phyloP scores from a whole-genome alignment of 169 alveolate species.

The Plasmodium coatneyi region DNA sequence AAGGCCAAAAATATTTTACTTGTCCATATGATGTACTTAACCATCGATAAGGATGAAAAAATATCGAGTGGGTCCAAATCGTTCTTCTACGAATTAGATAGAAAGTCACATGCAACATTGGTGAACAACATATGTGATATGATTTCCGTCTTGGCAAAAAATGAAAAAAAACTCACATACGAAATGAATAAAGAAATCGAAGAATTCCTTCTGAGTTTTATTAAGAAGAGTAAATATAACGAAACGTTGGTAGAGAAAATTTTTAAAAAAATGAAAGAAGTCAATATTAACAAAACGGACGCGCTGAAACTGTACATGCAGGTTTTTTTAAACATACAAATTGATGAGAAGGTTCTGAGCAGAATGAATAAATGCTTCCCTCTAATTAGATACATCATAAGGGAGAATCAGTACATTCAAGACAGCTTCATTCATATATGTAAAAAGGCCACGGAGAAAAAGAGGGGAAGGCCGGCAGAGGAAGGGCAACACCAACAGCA shows the following conservation, averaged over 20 bases:
- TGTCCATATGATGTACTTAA: slow-evolving; percentile 83
- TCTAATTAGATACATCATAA: slow-evolving; percentile 32
- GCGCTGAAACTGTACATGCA: slow-evolving; percentile 55
- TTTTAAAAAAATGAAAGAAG: slow-evolving; percentile 70
- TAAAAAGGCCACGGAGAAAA: slow-evolving; percentile 68
- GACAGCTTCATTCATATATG: slow-evolving; percentile 40
- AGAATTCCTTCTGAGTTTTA: slow-evolving; percentile 35
- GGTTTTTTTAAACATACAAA: slow-evolving; percentile 63
- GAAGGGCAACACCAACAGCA: slow-evolving; percentile 53
- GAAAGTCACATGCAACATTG: slow-evolving; percentile 44
- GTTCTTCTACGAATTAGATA: slow-evolving; percentile 77
- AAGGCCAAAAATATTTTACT: slow-evolving; percentile 83
- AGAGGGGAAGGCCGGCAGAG: slow-evolving; percentile 72
- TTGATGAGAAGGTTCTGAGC: slow-evolving; percentile 55
- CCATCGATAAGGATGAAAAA: slow-evolving; percentile 78
- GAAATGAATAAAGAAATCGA: slow-evolving; percentile 53
- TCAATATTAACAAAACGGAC: slow-evolving; percentile 40
- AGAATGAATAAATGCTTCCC: slow-evolving; percentile 48
- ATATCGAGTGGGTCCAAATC: slow-evolving; percentile 81
- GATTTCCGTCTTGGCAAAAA: slow-evolving; percentile 46
- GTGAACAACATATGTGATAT: slow-evolving; percentile 68
- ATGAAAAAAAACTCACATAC: slow-evolving; percentile 38
- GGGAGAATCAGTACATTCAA: slow-evolving; percentile 58
- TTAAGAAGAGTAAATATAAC: slow-evolving; percentile 69
- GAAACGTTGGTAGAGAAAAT: slow-evolving; percentile 69